Conservation (phyloP, 345 rosid species). For the Acer yangbiense region DNA sequence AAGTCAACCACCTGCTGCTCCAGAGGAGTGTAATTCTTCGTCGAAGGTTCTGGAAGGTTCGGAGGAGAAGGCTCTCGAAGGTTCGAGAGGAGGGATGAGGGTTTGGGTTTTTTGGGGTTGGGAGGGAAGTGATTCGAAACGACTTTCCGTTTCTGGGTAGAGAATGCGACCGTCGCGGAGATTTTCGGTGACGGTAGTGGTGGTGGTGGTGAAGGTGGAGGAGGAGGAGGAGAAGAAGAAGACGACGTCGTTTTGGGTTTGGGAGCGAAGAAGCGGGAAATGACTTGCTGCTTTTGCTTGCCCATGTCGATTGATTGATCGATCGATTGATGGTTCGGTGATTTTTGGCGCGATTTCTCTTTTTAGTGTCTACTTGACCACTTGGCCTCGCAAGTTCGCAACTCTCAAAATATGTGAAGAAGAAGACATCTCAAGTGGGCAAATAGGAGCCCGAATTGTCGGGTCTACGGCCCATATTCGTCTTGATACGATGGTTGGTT, state of each 20-base stretch:
- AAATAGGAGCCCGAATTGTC: too few species aligned
- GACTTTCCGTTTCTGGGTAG: conserved; percentile 71
- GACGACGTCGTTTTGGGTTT: conserved; percentile 44
- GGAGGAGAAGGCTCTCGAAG: too few species aligned
- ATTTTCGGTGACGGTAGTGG: conserved; percentile 49
- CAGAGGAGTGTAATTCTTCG: conserved; percentile 70
- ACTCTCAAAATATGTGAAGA: too few species aligned
- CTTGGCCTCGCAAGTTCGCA: not conserved
- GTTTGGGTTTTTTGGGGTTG: conserved; percentile 52
- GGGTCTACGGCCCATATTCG: too few species aligned
- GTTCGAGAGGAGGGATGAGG: conserved; percentile 47
- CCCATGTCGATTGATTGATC: conserved; percentile 41
- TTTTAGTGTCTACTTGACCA: too few species aligned
- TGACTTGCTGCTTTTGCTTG: conserved; percentile 76
- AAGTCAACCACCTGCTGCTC: conserved; percentile 83
- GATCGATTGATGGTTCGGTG: not conserved
- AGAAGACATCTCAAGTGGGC: too few species aligned
- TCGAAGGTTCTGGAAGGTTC: conserved; percentile 39
- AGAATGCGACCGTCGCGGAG: conserved; percentile 68
- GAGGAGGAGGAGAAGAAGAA: not conserved
- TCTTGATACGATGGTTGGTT: too few species aligned
- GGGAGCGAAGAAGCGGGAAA: conserved; percentile 89
- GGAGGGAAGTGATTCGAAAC: conserved; percentile 53
- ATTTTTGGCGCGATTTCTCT: conserved; percentile 28
- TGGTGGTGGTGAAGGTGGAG: conserved; percentile 22